Evolutionary conservation across 2,329 filamentous ascomycete genomes (phyloP).

Genomic region (Ophidiomyces ophidiicola): DNA sequence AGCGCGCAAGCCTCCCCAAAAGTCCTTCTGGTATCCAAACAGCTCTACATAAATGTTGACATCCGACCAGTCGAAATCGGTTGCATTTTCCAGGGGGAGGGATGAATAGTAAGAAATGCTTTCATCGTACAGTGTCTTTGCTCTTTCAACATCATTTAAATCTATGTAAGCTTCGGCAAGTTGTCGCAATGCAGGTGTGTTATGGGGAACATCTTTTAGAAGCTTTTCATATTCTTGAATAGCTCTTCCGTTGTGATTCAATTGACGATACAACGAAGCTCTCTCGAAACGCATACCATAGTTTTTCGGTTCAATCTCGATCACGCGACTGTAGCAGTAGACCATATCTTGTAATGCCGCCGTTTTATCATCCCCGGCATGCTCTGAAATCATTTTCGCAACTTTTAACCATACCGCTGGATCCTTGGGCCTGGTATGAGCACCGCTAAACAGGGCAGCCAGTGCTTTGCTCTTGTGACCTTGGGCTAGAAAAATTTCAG

Average conservation of each 20-base stretch:
- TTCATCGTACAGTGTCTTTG: conserved; percentile 40
- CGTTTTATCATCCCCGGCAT: conserved; percentile 35
- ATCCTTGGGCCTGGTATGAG: conserved; percentile 45
- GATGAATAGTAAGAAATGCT: conserved; percentile 40
- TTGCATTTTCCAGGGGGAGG: conserved; percentile 33
- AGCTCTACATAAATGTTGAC: conserved; percentile 77
- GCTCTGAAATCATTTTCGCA: conserved; percentile 42
- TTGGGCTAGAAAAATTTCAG: conserved; percentile 45
- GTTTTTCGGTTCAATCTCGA: conserved; percentile 41
- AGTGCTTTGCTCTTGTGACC: conserved; percentile 47
- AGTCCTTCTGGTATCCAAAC: conserved; percentile 52
- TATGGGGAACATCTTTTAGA: conserved; percentile 42
- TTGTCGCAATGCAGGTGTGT: conserved; percentile 43
- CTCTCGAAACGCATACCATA: conserved; percentile 44
- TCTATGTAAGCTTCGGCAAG: conserved; percentile 47
- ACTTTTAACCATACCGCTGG: conserved; percentile 46
- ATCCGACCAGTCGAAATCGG: conserved; percentile 60
- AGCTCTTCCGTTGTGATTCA: conserved; percentile 37
- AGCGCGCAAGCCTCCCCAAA: conserved; percentile 53
- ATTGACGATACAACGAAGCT: conserved; percentile 44
- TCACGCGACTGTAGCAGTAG: conserved; percentile 43
- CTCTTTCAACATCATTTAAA: conserved; percentile 37
- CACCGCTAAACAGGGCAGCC: conserved; percentile 45
- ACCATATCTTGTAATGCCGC: conserved; percentile 37
- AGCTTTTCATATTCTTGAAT: conserved; percentile 43